Percentiles rank a stretch among this genome's conserved stretches.
phyloP scores from a whole-genome alignment of 768 basidiomycete genomes.

The Russula brevipes region DNA sequence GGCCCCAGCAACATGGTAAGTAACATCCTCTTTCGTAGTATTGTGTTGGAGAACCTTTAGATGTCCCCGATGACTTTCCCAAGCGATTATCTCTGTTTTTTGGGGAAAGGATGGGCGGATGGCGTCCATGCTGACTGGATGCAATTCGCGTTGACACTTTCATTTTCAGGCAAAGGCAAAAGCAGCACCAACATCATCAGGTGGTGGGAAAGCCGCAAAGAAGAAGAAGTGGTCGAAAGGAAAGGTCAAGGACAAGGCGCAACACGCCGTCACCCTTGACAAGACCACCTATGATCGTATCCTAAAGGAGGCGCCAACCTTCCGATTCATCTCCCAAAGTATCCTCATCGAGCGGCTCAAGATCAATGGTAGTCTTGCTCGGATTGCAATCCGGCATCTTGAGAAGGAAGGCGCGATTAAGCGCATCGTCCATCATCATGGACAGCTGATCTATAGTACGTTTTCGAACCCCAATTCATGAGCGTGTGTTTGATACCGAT shows the following conservation, averaged over 20 bases:
- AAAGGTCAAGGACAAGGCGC: constrained; percentile 99
- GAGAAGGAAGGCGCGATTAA: constrained; percentile 94
- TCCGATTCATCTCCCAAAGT: constrained; percentile 96
- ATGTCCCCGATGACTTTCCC: constrained; percentile 5
- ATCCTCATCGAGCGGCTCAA: constrained; percentile 99
- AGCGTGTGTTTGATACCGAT: neutral
- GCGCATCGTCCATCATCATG: constrained; percentile 91
- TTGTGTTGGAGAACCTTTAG: neutral
- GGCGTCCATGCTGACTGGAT: constrained; percentile 26
- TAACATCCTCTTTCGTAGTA: too few species aligned
- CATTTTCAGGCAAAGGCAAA: constrained; percentile 51
- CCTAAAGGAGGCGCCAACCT: constrained; percentile 97
- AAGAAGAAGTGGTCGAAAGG: constrained; percentile 99
- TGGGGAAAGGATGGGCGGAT: constrained; percentile 29
- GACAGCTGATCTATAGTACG: constrained; percentile 94
- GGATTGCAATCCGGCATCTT: constrained; percentile 84
- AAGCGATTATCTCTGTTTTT: constrained; percentile 4
- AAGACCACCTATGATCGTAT: constrained; percentile 90
- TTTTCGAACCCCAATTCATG: constrained; percentile 28
- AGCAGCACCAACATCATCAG: constrained; percentile 56
- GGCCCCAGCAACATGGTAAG: constrained; percentile 32
- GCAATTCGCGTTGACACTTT: constrained; percentile 20
- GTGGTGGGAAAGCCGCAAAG: constrained; percentile 86
- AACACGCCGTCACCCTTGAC: constrained; percentile 93
- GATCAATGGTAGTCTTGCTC: constrained; percentile 91